These are phyloP conservation scores for Pulicaria dysenterica DNA, from an alignment of 129 eudicot genomes.

Conservation along the genomic window DNA sequence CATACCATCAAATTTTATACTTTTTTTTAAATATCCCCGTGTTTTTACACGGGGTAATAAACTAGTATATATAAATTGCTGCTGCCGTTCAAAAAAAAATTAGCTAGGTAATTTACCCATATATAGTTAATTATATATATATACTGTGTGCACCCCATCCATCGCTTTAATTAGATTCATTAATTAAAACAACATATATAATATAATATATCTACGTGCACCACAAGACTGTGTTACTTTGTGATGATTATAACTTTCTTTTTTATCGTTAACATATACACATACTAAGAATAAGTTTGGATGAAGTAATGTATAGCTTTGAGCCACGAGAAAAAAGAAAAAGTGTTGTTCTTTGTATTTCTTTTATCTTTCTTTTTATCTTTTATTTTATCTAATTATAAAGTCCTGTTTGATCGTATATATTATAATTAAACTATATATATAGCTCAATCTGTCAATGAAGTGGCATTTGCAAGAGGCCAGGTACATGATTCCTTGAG, in stretches of 20 bases:
- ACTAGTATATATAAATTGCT: too few species aligned
- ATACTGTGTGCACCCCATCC: neutral
- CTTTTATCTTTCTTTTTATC: neutral
- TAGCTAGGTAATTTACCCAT: too few species aligned
- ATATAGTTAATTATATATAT: too few species aligned
- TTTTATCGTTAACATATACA: neutral
- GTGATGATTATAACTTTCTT: slow-evolving; percentile 25
- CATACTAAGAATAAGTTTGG: slow-evolving; percentile 27
- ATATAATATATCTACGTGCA: too few species aligned
- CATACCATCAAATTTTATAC: too few species aligned
- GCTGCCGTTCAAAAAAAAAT: too few species aligned
- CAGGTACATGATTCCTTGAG: slow-evolving; percentile 38
- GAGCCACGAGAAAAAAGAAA: slow-evolving; percentile 25
- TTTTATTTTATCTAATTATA: neutral
- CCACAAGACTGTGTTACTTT: slow-evolving; percentile 22
- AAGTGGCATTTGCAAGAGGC: slow-evolving; percentile 42
- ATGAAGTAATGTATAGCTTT: slow-evolving; percentile 34
- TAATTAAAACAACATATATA: slow-evolving; percentile 15
- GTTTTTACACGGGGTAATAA: too few species aligned
- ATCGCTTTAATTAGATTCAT: slow-evolving; percentile 16
- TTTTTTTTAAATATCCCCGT: too few species aligned
- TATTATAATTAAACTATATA: slow-evolving; percentile 25
- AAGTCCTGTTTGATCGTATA: slow-evolving; percentile 10
- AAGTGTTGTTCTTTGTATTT: slow-evolving; percentile 22
- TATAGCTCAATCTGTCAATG: slow-evolving; percentile 39